Conservation (phyloP, 441 rosid species). For the Eruca vesicaria region DNA sequence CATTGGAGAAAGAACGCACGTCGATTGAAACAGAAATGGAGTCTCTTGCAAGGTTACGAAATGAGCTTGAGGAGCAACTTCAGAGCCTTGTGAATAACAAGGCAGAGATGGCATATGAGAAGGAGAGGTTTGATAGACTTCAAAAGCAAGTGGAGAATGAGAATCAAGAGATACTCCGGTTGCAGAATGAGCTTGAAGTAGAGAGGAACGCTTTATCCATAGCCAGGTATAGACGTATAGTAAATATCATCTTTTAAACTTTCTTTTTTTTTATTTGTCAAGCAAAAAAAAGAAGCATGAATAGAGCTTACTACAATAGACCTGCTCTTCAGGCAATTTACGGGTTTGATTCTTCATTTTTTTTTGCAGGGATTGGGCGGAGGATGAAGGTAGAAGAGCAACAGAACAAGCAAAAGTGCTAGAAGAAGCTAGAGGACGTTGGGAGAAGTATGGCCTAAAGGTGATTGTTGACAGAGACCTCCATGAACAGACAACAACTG, state of each 20-base stretch:
- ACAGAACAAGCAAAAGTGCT: conserved; percentile 78
- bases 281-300: not conserved
- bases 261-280: not conserved
- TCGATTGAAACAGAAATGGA: conserved; percentile 87
- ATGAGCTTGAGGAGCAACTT: conserved; percentile 79
- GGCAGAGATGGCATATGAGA: conserved; percentile 78
- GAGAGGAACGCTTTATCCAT: conserved; percentile 83
- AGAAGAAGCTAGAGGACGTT: conserved; percentile 83
- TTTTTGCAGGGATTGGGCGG: conserved; percentile 82
- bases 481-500: conserved; percentile 59
- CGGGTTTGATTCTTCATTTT: not conserved
- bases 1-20: conserved; percentile 67
- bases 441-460: conserved; percentile 85
- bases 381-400: conserved; percentile 90
- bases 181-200: conserved; percentile 81
- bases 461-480: conserved; percentile 82
- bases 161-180: conserved; percentile 65
- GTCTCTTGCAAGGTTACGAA: conserved; percentile 60
- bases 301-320: not conserved
- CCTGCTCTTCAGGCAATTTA: not conserved
- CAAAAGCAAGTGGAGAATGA: conserved; percentile 67
- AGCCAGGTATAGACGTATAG: conserved; percentile 86
- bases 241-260: not conserved
- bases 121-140: conserved; percentile 66
- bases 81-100: conserved; percentile 64